Conservation (phyloP, 306 rosid genomes). For the Cicer bijugum region DNA sequence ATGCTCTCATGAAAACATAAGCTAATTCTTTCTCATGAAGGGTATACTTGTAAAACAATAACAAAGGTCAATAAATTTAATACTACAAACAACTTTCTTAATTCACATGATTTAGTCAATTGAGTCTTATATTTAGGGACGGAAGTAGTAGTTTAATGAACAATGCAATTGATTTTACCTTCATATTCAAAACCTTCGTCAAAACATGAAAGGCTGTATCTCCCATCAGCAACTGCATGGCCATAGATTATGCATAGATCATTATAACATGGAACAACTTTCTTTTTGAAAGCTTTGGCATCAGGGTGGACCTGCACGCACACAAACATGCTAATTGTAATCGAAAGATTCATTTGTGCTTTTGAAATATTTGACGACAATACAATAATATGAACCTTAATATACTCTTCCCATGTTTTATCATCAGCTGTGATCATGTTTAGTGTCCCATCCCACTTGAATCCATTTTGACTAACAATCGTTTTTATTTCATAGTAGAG, state of each 20-base stretch:
- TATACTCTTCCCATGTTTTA: conserved; percentile 49
- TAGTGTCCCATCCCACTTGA: conserved; percentile 54
- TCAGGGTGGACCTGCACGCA: conserved; percentile 62
- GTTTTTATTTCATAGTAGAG: conserved; percentile 60
- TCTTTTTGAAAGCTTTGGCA: conserved; percentile 48
- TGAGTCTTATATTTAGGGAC: too few species aligned
- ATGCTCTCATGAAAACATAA: too few species aligned
- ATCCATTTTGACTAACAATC: conserved; percentile 52
- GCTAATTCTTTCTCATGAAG: too few species aligned
- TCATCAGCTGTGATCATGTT: conserved; percentile 50
- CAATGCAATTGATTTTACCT: conserved; percentile 41
- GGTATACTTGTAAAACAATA: too few species aligned
- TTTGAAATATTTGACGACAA: conserved; percentile 26
- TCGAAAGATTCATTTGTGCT: conserved; percentile 3
- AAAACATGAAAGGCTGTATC: conserved; percentile 68
- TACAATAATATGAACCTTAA: conserved; percentile 47
- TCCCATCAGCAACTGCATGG: conserved; percentile 68
- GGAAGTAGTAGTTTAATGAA: background rate
- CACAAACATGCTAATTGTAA: conserved; percentile 44
- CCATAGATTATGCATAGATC: conserved; percentile 63
- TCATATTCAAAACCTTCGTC: conserved; percentile 49
- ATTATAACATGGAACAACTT: conserved; percentile 48
- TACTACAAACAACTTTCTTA: too few species aligned
- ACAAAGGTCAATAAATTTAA: too few species aligned
- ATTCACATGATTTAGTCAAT: too few species aligned